phyloP scores from a whole-genome alignment of 1,284 basidiomycete species.

The Boletus chippewaensis region DNA sequence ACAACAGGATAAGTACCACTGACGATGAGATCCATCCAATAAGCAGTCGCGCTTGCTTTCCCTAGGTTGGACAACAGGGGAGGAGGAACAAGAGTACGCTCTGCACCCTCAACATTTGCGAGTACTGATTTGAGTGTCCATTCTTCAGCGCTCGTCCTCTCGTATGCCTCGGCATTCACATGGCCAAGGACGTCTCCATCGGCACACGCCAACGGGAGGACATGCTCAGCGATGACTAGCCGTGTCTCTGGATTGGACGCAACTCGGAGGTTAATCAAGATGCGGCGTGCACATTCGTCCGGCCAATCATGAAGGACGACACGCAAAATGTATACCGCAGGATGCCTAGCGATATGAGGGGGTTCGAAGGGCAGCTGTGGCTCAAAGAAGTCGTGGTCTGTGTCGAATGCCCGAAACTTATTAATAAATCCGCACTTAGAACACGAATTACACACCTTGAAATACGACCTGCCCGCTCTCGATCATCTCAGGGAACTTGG shows the following conservation, averaged over 20 bases:
- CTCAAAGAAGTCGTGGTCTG: constrained; percentile 67
- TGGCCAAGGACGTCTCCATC: constrained; percentile 35
- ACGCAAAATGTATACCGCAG: constrained; percentile 61
- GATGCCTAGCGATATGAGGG: constrained; percentile 33
- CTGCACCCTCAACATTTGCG: constrained; percentile 39
- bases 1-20: constrained; percentile 9
- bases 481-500: constrained; percentile 54
- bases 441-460: constrained; percentile 38
- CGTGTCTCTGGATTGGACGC: constrained; percentile 48
- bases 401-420: not conserved
- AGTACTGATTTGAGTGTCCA: constrained; percentile 27
- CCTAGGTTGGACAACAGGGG: constrained; percentile 64
- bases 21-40: constrained; percentile 69
- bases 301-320: constrained; percentile 74
- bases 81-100: constrained; percentile 41
- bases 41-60: constrained; percentile 62
- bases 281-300: constrained; percentile 48
- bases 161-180: not conserved
- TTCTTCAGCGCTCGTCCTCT: constrained; percentile 11
- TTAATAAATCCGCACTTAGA: not conserved
- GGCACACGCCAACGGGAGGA: constrained; percentile 60
- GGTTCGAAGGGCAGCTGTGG: constrained; percentile 42
- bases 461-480: constrained; percentile 51
- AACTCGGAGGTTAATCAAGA: constrained; percentile 46
- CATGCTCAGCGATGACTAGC: constrained; percentile 61